A percentile compares a stretch with the other conserved stretches of the same genome.
Conservation (phyloP, 352 stramenopile species). For the Stephanocyclus meneghinianus region DNA sequence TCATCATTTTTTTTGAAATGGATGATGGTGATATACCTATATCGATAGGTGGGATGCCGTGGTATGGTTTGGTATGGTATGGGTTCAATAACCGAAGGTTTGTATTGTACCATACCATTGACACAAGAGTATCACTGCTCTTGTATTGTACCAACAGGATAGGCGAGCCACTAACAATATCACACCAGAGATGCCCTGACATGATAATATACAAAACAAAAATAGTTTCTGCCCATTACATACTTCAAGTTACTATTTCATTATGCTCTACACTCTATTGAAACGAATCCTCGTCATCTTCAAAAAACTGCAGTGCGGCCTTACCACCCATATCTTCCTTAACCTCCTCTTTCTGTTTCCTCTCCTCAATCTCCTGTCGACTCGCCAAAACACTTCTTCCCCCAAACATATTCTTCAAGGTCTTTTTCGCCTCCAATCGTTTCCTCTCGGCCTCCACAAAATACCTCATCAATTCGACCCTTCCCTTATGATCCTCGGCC, state of each 20-base stretch:
- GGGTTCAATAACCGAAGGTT: too few relatives aligned
- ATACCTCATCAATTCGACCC: constrained; percentile 67
- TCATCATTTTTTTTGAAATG: too few relatives aligned
- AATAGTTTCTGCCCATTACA: not conserved
- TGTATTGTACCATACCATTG: too few relatives aligned
- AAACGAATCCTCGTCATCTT: constrained; percentile 42
- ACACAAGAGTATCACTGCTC: too few relatives aligned
- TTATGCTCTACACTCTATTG: constrained; percentile 25
- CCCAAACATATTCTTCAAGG: constrained; percentile 67
- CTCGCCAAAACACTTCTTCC: constrained; percentile 1
- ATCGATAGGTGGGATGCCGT: too few relatives aligned
- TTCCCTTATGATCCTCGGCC: constrained; percentile 58
- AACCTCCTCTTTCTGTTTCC: constrained; percentile 1
- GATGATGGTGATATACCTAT: too few relatives aligned
- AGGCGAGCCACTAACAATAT: too few relatives aligned
- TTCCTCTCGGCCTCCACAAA: constrained; percentile 77
- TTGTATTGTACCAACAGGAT: too few relatives aligned
- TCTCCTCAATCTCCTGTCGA: not conserved
- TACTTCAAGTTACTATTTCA: not conserved
- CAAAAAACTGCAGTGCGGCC: constrained; percentile 25
- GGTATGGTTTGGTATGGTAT: too few relatives aligned
- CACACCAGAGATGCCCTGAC: too few relatives aligned
- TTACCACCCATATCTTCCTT: not conserved
- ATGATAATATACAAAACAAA: too few relatives aligned
- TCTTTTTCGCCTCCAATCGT: constrained; percentile 71